Evolutionary conservation across 78 protist species (phyloP).

Genomic region (Capsaspora owczarzaki): DNA sequence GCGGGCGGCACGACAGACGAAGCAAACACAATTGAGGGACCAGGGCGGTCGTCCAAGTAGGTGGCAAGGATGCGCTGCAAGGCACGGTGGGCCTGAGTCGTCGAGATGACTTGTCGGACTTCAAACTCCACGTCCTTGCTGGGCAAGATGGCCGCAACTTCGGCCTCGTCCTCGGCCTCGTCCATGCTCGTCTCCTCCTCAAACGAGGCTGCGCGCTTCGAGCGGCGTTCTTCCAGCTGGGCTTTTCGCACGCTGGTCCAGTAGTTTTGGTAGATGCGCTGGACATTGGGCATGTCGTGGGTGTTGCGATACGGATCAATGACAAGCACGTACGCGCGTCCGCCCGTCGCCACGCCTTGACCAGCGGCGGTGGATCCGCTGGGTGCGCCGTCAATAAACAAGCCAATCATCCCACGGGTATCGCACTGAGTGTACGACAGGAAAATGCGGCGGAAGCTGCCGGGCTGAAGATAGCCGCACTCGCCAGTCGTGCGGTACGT

Average conservation of each 20-base stretch:
- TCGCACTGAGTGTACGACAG: slow-evolving; percentile 42
- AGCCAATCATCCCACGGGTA: slow-evolving; percentile 38
- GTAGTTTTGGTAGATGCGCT: background rate
- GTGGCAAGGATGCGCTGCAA: background rate
- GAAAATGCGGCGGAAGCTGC: slow-evolving; percentile 21
- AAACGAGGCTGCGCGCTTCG: background rate
- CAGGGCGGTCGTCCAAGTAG: background rate
- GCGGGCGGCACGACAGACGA: background rate
- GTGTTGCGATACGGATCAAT: background rate
- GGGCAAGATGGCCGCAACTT: background rate
- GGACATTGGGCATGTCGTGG: background rate
- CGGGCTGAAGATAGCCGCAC: slow-evolving; percentile 13
- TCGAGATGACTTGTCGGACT: background rate
- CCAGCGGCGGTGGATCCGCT: slow-evolving; percentile 1
- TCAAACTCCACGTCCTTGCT: background rate
- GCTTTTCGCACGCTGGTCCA: no score
- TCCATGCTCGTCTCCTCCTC: background rate
- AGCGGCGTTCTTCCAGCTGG: background rate
- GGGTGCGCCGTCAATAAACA: no score
- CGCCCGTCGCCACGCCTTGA: no score
- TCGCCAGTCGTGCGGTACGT: background rate
- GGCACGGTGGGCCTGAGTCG: background rate
- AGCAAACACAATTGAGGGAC: background rate
- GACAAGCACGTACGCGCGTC: background rate
- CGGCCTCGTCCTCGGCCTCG: background rate